Percentiles rank a stretch among this genome's conserved stretches.
Evolutionary conservation across 1,139 yeast species (phyloP).

Genomic region (Pichia sp.): DNA sequence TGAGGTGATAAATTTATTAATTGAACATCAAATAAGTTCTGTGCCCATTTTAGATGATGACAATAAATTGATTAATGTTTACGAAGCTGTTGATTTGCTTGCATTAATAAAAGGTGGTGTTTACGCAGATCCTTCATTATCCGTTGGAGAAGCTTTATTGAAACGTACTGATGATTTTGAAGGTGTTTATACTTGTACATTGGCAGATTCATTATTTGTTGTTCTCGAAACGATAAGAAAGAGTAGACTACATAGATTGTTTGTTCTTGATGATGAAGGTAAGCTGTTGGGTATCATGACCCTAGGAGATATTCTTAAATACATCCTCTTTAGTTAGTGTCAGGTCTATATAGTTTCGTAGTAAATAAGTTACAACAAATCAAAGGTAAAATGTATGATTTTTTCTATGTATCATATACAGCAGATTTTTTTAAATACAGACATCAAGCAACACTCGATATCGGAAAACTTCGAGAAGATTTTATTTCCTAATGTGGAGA

Average conservation of each 20-base stretch:
- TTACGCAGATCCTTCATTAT: conserved; percentile 81
- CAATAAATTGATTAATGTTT: conserved; percentile 75
- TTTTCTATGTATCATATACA: too few species aligned
- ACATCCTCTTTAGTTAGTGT: conserved; percentile 47
- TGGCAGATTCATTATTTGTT: conserved; percentile 79
- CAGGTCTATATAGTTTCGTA: not conserved
- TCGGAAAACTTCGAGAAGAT: too few species aligned
- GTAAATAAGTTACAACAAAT: not conserved
- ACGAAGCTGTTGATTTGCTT: conserved; percentile 93
- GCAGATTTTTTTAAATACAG: too few species aligned
- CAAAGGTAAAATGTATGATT: too few species aligned
- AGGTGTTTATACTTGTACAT: conserved; percentile 95
- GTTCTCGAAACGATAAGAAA: conserved; percentile 91
- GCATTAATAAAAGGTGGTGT: conserved; percentile 92
- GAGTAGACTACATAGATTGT: conserved; percentile 84
- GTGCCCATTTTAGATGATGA: conserved; percentile 79
- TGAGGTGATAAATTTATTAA: conserved; percentile 80
- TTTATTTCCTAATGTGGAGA: not conserved
- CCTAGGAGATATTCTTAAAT: conserved; percentile 82
- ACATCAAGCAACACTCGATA: too few species aligned
- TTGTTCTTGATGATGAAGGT: conserved; percentile 82
- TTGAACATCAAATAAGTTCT: conserved; percentile 76
- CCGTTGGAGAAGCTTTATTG: conserved; percentile 94
- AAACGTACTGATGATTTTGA: conserved; percentile 95
- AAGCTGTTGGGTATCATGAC: conserved; percentile 78